A percentile compares a stretch with the other conserved stretches of the same genome.
Evolutionary conservation across 805 yeast species (phyloP).

Genomic region (Wickerhamomyces chaumierensis): DNA sequence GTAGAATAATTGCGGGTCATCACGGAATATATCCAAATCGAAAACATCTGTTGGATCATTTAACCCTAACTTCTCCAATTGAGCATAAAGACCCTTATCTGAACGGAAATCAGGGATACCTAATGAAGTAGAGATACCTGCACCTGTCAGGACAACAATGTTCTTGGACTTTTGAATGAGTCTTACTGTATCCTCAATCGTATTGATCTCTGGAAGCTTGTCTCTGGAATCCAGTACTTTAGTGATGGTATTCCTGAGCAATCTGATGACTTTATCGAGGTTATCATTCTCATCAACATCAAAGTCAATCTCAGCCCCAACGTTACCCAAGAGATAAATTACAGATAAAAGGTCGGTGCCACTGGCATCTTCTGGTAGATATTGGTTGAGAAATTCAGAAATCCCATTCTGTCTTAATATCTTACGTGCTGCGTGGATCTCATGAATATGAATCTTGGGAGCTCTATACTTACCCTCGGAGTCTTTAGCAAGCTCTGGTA

Average conservation of each 20-base stretch:
- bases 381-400: conserved; percentile 44
- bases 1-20: conserved; percentile 73
- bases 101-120: conserved; percentile 94
- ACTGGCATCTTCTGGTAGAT: conserved; percentile 49
- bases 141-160: conserved; percentile 76
- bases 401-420: conserved; percentile 52
- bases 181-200: conserved; percentile 46
- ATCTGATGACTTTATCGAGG: conserved; percentile 35
- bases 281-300: conserved; percentile 33
- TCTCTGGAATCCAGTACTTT: conserved; percentile 47
- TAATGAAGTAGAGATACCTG: conserved; percentile 81
- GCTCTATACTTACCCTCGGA: background rate
- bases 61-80: conserved; percentile 50
- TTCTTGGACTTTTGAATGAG: conserved; percentile 44
- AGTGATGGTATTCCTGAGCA: conserved; percentile 52
- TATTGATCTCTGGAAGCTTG: conserved; percentile 39
- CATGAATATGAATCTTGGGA: conserved; percentile 3
- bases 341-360: conserved; percentile 45
- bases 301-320: conserved; percentile 18
- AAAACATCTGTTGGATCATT: conserved; percentile 92
- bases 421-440: conserved; percentile 34
- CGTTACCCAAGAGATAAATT: conserved; percentile 55
- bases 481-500: too few species aligned
- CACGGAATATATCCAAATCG: conserved; percentile 56
- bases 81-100: conserved; percentile 69